Evolutionary conservation across 163 green algal genomes (phyloP).

Genomic region (Chlorella variabilis): DNA sequence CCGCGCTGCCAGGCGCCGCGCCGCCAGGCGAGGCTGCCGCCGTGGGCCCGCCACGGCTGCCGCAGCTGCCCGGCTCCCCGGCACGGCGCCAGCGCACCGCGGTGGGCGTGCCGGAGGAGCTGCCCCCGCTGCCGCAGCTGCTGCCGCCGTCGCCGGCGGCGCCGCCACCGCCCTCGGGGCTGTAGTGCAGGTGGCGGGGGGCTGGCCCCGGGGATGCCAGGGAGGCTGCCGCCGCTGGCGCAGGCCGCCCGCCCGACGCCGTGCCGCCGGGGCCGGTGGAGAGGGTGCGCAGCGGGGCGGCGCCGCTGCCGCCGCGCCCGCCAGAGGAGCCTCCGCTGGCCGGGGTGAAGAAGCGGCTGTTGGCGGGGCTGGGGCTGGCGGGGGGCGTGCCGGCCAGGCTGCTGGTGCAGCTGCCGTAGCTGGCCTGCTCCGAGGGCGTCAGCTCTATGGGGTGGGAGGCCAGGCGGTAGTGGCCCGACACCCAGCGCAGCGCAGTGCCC

Average conservation of each 20-base stretch:
- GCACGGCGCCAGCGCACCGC: background rate
- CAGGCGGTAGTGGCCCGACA: background rate
- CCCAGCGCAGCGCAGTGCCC: slow-evolving; percentile 1
- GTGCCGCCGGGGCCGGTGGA: no score
- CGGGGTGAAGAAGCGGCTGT: slow-evolving; percentile 17
- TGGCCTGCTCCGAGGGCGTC: background rate
- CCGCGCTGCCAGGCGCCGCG: background rate
- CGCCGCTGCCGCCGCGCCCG: no score
- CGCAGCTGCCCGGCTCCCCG: background rate
- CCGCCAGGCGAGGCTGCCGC: background rate
- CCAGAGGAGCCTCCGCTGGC: background rate
- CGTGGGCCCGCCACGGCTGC: background rate
- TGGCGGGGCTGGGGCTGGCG: slow-evolving; percentile 16
- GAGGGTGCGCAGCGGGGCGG: no score
- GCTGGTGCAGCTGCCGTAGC: slow-evolving; percentile 19
- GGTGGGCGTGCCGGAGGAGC: background rate
- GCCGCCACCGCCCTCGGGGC: background rate
- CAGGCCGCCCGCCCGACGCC: no score
- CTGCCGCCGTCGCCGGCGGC: background rate
- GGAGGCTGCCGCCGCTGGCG: no score
- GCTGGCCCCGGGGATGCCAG: no score
- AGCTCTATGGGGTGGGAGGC: slow-evolving; percentile 5
- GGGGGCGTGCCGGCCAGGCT: background rate
- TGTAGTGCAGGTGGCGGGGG: background rate
- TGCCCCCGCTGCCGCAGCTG: background rate